These are phyloP conservation scores for Heliamphora pulchella DNA, from an alignment of 179 eudicot species.

Conservation along the genomic window DNA sequence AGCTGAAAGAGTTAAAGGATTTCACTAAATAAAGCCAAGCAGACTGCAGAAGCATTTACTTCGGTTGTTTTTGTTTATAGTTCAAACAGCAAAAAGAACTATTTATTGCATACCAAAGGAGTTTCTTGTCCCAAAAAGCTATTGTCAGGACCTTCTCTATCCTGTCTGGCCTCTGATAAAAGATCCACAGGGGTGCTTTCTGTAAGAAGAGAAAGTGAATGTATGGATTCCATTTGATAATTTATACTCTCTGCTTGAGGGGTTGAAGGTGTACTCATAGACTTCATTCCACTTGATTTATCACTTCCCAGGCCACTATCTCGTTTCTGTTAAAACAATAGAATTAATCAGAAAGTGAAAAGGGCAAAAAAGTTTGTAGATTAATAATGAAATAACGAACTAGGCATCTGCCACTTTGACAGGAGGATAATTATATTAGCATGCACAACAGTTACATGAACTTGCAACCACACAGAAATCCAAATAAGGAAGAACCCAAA, in stretches of 20 bases:
- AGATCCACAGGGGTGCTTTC: constrained; percentile 57
- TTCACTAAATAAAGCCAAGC: neutral
- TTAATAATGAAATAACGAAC: neutral
- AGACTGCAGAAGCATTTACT: neutral
- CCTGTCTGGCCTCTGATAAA: constrained; percentile 45
- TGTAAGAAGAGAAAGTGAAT: constrained; percentile 55
- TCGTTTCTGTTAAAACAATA: constrained; percentile 50
- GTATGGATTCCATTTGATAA: constrained; percentile 54
- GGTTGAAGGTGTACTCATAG: constrained; percentile 84
- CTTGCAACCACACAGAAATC: constrained; percentile 1
- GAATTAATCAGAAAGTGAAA: neutral
- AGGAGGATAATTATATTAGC: neutral
- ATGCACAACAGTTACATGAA: neutral
- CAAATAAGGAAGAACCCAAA: neutral
- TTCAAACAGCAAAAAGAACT: neutral
- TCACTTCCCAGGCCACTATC: constrained; percentile 78
- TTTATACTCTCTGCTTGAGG: constrained; percentile 77
- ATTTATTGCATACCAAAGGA: constrained; percentile 58
- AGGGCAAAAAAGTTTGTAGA: neutral
- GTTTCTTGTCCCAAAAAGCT: constrained; percentile 62
- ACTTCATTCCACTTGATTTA: constrained; percentile 80
- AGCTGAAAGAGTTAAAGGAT: neutral
- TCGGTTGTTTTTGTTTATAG: neutral
- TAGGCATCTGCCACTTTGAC: neutral
- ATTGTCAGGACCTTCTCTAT: constrained; percentile 55